phyloP scores from a whole-genome alignment of 1,284 basidiomycete species.

The Naganishia albida region DNA sequence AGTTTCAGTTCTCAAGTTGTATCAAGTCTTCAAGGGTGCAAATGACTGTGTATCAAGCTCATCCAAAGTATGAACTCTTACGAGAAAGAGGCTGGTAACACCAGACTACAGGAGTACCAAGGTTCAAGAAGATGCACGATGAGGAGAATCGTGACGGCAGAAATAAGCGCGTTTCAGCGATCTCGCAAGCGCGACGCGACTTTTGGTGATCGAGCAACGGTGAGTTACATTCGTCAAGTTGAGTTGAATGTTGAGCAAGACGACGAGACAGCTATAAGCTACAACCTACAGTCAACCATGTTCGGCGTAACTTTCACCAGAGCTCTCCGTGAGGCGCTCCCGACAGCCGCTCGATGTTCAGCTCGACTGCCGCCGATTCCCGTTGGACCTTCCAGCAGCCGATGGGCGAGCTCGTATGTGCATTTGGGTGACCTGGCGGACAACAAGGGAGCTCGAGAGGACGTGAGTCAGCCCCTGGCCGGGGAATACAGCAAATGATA shows the following conservation, averaged over 20 bases:
- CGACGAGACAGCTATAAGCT: neutral
- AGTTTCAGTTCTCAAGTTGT: too few relatives aligned
- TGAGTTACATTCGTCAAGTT: neutral
- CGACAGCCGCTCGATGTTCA: constrained; percentile 1
- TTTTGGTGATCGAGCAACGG: constrained; percentile 13
- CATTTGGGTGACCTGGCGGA: constrained; percentile 45
- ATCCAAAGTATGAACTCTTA: too few relatives aligned
- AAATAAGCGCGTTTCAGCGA: constrained; percentile 19
- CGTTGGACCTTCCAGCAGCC: constrained; percentile 32
- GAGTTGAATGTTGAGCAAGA: neutral
- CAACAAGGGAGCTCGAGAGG: constrained; percentile 46
- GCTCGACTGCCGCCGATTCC: constrained; percentile 20
- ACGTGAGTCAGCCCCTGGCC: constrained; percentile 36
- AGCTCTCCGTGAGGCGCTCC: constrained; percentile 23
- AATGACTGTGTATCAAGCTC: too few relatives aligned
- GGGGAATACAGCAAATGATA: too few relatives aligned
- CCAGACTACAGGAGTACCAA: too few relatives aligned
- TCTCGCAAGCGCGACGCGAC: constrained; percentile 24
- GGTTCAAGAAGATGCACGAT: too few relatives aligned
- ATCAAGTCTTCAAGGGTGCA: too few relatives aligned
- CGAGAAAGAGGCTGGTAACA: too few relatives aligned
- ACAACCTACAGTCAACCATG: neutral
- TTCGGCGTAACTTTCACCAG: constrained; percentile 22
- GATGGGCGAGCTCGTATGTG: constrained; percentile 37
- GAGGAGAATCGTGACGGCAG: neutral